Percentiles rank a stretch among this genome's conserved stretches.
Conservation (phyloP, 768 basidiomycete genomes). For the Gyrodon lividus region DNA sequence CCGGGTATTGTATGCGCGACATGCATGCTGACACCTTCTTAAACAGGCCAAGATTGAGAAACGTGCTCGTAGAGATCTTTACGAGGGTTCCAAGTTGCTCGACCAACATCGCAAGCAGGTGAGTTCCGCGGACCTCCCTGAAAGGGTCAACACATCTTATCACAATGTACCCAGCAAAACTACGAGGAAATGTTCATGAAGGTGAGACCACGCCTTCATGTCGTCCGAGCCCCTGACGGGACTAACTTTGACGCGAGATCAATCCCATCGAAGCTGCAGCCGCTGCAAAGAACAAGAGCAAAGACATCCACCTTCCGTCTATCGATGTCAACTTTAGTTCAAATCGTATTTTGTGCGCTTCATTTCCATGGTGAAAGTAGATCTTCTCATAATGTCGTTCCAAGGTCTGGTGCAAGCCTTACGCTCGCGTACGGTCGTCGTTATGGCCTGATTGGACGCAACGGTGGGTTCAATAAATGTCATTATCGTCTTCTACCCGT, state of each 20-base stretch:
- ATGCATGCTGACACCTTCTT: conserved; percentile 1
- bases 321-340: conserved; percentile 98
- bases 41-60: conserved; percentile 94
- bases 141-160: neutral
- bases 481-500: neutral
- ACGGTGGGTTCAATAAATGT: conserved; percentile 44
- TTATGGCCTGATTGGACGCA: conserved; percentile 90
- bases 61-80: conserved; percentile 83
- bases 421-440: conserved; percentile 88
- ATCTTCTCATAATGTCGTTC: conserved; percentile 3
- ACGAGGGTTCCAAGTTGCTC: conserved; percentile 94
- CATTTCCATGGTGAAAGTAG: neutral
- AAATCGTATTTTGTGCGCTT: conserved; percentile 78
- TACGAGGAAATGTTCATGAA: conserved; percentile 99
- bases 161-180: conserved; percentile 62
- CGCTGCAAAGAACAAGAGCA: conserved; percentile 89
- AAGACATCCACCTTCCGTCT: conserved; percentile 91
- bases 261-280: conserved; percentile 86
- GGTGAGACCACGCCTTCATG: conserved; percentile 38
- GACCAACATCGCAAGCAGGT: conserved; percentile 92
- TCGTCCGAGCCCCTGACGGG: neutral
- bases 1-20: neutral
- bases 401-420: conserved; percentile 78
- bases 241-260: conserved; percentile 46
- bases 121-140: conserved; percentile 7